Percentiles rank a stretch among this genome's conserved stretches.
Evolutionary conservation across 1,139 yeast genomes (phyloP).

Genomic region (Geotrichum citri-aurantii): DNA sequence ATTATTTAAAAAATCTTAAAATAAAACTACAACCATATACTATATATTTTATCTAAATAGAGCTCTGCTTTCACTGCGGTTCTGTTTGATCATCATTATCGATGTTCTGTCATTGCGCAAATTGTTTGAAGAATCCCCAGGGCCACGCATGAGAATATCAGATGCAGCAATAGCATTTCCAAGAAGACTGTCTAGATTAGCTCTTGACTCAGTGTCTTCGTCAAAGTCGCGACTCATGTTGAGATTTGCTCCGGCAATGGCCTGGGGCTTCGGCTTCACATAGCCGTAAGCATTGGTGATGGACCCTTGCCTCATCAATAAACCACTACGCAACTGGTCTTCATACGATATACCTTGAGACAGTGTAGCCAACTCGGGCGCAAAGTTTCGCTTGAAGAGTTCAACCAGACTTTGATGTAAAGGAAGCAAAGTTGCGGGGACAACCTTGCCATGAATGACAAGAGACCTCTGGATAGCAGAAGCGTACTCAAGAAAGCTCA

Average conservation of each 20-base stretch:
- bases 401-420: constrained; percentile 63
- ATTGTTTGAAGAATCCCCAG: not conserved
- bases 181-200: constrained; percentile 14
- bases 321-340: constrained; percentile 10
- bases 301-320: not conserved
- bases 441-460: constrained; percentile 59
- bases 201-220: constrained; percentile 6
- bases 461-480: constrained; percentile 60
- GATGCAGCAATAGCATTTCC: constrained; percentile 19
- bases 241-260: not conserved
- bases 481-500: constrained; percentile 67
- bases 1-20: not conserved
- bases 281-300: constrained; percentile 1
- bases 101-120: not conserved
- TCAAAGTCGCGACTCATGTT: constrained; percentile 4
- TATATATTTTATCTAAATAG: not conserved
- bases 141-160: constrained; percentile 15
- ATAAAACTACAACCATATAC: not conserved
- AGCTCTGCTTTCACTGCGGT: not conserved
- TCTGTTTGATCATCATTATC: not conserved
- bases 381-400: constrained; percentile 62
- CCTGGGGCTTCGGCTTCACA: not conserved
- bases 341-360: constrained; percentile 29
- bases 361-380: constrained; percentile 49
- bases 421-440: constrained; percentile 51